Base-by-base conservation (phyloP, 176 grass and related monocot species). In the Musa itinerans region DNA sequence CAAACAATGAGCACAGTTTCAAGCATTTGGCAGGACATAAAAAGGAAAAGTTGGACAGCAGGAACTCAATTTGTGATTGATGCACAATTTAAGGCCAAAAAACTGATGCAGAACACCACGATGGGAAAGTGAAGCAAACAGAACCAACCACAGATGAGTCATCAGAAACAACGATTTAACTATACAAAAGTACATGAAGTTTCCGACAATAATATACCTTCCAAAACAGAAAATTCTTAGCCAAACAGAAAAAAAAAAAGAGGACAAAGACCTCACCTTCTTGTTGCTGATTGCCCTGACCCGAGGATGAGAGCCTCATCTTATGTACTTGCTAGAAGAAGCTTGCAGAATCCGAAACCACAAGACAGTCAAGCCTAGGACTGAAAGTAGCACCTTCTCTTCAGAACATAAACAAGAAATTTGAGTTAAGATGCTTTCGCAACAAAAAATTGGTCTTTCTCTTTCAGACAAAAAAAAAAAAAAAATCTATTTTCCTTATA, bases 281-380 rank as follows among this genome's bases (percentile, higher is more conserved):
- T n/a, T 57, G 54, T 43, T 56, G 73, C 54, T 20, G 73, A 75
- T 75, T 75, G 15, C 24, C 73, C 15, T n/a, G 54, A 49, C 54
- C 73, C 20, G 73, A 55, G n/a, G 54, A 75, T 14, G 25, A 48
- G 54, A 75, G 13, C 16, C 54, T 75, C 73, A 75, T 75, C 73
- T 21, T 59, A 9, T 75, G 70, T 34, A 58, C 21, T 17, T 43
- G 48, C 9, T 56, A 8, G 10, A 75, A 26, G 23, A 23, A 58
- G 34, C 34, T n/a, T 61, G 26, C 23, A 27, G 25, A 15, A 55
- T 20, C 15, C 43, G 73, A 54, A 59, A 59, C 26, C 54, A 58
- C 24, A 59, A 75, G 54, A 56, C 10, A 29, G 72, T 43, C 67
- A 50, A 69, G 20, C 12, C 67, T 29, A 52, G 55, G 19, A 43